Evolutionary conservation across 2,329 filamentous ascomycete species (phyloP).

Genomic region (Dryadomyces quercivorus): DNA sequence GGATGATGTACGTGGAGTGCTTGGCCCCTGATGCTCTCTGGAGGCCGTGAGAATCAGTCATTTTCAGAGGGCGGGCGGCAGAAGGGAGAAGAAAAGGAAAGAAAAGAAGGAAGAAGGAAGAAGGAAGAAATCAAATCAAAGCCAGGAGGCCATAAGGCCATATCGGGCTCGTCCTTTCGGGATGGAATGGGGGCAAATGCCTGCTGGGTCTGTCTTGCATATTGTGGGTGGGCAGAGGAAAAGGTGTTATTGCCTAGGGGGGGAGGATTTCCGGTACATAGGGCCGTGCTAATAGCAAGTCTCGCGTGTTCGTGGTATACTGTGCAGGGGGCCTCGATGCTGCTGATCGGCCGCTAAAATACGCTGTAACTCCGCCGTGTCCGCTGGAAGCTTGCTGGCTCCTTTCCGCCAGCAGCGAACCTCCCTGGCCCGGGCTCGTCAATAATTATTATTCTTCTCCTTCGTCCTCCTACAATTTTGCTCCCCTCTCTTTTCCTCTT

Average conservation of each 20-base stretch:
- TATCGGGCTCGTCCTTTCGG: not conserved
- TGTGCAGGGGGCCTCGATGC: not conserved
- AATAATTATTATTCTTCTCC: constrained; percentile 1
- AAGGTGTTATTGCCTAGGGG: too few relatives aligned
- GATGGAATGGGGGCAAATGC: too few relatives aligned
- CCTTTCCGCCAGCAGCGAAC: not conserved
- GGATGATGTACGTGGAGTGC: too few relatives aligned
- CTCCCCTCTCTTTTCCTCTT: constrained; percentile 3
- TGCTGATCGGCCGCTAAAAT: not conserved
- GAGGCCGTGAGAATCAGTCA: not conserved
- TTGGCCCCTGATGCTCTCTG: not conserved
- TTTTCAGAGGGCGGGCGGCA: not conserved
- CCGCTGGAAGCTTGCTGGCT: not conserved
- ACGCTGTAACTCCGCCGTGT: not conserved
- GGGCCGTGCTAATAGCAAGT: not conserved
- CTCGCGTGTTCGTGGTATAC: not conserved
- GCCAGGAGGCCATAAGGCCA: not conserved
- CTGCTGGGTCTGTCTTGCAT: too few relatives aligned
- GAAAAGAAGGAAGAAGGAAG: not conserved
- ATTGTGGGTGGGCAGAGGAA: not conserved
- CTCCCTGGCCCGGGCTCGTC: not conserved
- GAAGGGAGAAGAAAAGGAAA: not conserved
- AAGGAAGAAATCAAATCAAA: not conserved
- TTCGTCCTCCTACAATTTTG: not conserved
- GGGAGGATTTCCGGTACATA: not conserved